phyloP scores from a whole-genome alignment of 2,329 filamentous ascomycete genomes.

The Ploettnerulaceae sp. region DNA sequence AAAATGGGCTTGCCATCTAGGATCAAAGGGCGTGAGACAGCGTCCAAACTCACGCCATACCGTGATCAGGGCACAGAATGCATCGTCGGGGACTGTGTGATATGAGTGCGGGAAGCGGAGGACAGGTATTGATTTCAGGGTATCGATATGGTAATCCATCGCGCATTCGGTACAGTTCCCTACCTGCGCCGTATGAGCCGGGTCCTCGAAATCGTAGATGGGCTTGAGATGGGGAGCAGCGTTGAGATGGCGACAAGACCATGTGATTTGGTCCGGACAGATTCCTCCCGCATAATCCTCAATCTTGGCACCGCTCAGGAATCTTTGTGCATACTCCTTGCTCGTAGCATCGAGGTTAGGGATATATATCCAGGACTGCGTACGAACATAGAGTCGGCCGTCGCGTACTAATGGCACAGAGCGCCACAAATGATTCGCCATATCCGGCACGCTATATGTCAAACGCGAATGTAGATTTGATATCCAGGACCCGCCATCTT shows the following conservation, averaged over 20 bases:
- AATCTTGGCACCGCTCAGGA: neutral
- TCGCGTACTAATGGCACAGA: neutral
- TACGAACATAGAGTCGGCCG: neutral
- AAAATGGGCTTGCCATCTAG: constrained; percentile 10
- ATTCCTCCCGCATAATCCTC: neutral
- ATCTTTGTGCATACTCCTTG: neutral
- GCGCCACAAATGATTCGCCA: neutral
- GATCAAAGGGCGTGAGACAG: constrained; percentile 9
- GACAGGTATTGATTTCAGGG: neutral
- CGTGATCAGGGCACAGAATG: constrained; percentile 2
- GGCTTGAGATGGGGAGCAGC: neutral
- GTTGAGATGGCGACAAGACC: constrained; percentile 3
- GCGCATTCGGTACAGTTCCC: neutral
- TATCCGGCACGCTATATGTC: neutral
- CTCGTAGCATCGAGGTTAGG: neutral
- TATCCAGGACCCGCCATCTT: neutral
- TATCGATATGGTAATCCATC: constrained; percentile 5
- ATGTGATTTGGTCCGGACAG: neutral
- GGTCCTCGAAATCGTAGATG: neutral
- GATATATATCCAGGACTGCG: neutral
- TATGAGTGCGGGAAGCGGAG: neutral
- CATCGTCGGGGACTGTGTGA: neutral
- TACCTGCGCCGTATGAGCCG: neutral
- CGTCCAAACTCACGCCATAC: constrained; percentile 12
- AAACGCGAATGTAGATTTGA: neutral